phyloP scores from a whole-genome alignment of 768 basidiomycete genomes.

The Fibroporia radiculosa region DNA sequence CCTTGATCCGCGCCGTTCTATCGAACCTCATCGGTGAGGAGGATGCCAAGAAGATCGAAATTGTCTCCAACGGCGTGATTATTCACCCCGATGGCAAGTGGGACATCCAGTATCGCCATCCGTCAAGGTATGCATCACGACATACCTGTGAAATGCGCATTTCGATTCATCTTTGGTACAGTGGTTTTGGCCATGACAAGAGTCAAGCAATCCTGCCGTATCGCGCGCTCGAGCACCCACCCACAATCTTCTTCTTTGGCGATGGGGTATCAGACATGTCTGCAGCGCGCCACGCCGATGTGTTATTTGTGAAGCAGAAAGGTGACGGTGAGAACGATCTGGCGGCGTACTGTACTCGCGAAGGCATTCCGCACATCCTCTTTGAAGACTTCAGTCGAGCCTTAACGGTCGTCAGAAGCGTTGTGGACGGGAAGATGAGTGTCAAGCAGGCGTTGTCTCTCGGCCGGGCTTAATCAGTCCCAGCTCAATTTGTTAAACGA shows the following conservation, averaged over 20 bases:
- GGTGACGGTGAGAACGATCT: slow-evolving; percentile 78
- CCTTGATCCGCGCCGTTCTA: slow-evolving; percentile 88
- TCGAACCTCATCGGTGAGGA: slow-evolving; percentile 70
- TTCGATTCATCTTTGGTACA: slow-evolving; percentile 21
- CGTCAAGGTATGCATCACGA: slow-evolving; percentile 52
- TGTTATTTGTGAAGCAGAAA: slow-evolving; percentile 90
- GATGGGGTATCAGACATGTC: slow-evolving; percentile 97
- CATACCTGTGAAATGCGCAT: background rate
- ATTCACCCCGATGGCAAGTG: slow-evolving; percentile 61
- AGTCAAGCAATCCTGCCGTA: slow-evolving; percentile 92
- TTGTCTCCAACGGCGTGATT: slow-evolving; percentile 89
- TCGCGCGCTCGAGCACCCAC: slow-evolving; percentile 56
- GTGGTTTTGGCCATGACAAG: slow-evolving; percentile 93
- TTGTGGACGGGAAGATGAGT: slow-evolving; percentile 66
- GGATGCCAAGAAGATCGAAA: slow-evolving; percentile 68
- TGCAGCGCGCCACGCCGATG: slow-evolving; percentile 86
- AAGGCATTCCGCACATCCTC: slow-evolving; percentile 71
- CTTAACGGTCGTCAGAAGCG: slow-evolving; percentile 47
- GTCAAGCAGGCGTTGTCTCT: slow-evolving; percentile 36
- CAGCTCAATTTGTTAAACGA: too few relatives aligned
- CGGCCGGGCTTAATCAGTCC: slow-evolving; percentile 13
- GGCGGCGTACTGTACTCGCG: slow-evolving; percentile 69
- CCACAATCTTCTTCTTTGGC: slow-evolving; percentile 92
- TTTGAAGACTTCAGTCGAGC: slow-evolving; percentile 69
- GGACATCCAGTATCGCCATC: slow-evolving; percentile 84